Evolutionary conservation across 1,284 basidiomycete species (phyloP), one percentile per base, ranked within the genome.

Genomic region (Rhodotorula sp.): DNA sequence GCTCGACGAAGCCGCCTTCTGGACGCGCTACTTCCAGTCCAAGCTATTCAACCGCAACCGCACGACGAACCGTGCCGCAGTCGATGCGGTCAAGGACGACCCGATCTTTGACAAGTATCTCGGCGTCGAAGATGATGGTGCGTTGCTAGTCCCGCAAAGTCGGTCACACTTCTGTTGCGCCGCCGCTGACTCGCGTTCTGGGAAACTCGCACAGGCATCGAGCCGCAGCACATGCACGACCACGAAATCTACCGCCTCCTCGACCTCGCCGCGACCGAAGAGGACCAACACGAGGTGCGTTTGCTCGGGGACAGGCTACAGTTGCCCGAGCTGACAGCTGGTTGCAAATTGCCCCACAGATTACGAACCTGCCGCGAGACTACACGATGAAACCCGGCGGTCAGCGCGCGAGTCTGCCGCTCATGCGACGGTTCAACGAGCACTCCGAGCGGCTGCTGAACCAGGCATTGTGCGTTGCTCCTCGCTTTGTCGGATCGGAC

Each of bases 341-440:
- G 34, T 34, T 34, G 5, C 34, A 5, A 34, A 34, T 34, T 19
- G 54, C 17, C 72, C 17, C 13, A 8, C 66, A 94, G 90, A 90
- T 90, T 4, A 91, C 92, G 8, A 96, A 93, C 76, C 86, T 89
- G 72, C 72, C 67, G 12, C 89, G 87, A 80, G 97, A 99, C 79
- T 82, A 92, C 58, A 98, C 97, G 0, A 99, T 99, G 97, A 91
- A 93, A 79, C 89, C 95, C 8, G 97, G 97, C 12, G 88, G 90
- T 76, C 91, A 97, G 80, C 86, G 89, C 61, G 89, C 89, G 34
- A 90, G 91, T 25, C 82, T 99, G 52, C 97, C 97, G 0, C 86
- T 99, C 48, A 97, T 99, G 78, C 87, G 97, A 55, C 90, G 96
- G 78, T 99, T 99, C 84, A 99, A 99, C 79, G 93, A 97, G 79